These are phyloP conservation scores for Talaromyces sp. DNA, from an alignment of 2,329 filamentous ascomycete species.

Conservation along the genomic window DNA sequence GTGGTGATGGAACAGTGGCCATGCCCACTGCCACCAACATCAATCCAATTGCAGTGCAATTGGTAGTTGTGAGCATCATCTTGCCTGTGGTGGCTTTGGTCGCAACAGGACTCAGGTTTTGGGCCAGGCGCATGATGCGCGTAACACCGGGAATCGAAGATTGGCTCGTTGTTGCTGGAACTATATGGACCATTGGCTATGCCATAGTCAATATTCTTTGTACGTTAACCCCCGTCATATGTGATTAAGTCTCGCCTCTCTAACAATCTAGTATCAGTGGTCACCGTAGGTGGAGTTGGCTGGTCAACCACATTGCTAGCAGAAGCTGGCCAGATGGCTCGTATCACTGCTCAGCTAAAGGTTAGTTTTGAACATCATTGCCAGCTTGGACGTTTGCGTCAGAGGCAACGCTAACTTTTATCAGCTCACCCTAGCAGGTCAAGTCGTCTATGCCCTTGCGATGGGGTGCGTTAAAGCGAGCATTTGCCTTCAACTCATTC, in stretches of 20 bases:
- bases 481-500: constrained; percentile 1
- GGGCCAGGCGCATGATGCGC: neutral
- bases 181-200: constrained; percentile 2
- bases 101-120: constrained; percentile 2
- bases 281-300: neutral
- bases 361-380: no score
- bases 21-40: neutral
- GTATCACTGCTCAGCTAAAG: neutral
- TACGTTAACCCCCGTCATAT: neutral
- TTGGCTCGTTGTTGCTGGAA: constrained; percentile 1
- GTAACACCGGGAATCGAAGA: neutral
- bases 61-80: neutral
- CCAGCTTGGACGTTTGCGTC: no score
- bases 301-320: neutral
- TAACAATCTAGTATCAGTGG: neutral
- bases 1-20: neutral
- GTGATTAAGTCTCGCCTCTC: neutral
- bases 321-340: neutral
- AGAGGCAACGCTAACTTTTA: no score
- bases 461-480: constrained; percentile 1
- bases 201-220: neutral
- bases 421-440: neutral
- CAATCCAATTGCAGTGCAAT: neutral
- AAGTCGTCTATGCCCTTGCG: constrained; percentile 4
- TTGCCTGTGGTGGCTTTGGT: neutral